phyloP scores from a whole-genome alignment of 371 early-diverging fungal genomes.

The Syncephalis plumigaleata region DNA sequence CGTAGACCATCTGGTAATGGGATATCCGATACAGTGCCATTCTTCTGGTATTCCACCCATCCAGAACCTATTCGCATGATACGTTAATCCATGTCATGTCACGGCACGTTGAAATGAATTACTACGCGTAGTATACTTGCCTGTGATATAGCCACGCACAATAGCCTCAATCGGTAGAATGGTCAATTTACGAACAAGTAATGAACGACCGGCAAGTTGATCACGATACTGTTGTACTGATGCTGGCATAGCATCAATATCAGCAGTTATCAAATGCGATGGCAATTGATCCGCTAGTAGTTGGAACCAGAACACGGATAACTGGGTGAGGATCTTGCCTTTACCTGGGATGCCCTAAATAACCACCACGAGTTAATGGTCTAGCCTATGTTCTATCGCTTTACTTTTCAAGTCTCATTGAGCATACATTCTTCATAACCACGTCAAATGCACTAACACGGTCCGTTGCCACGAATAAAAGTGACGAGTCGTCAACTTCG shows the following conservation, averaged over 20 bases:
- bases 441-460: constrained; percentile 95
- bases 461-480: constrained; percentile 95
- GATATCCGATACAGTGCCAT: constrained; percentile 87
- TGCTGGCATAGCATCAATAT: constrained; percentile 85
- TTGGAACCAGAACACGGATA: constrained; percentile 90
- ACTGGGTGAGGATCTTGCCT: constrained; percentile 89
- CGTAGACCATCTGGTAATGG: constrained; percentile 57
- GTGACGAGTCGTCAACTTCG: constrained; percentile 62
- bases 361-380: neutral
- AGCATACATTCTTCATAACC: constrained; percentile 91
- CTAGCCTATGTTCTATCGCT: neutral
- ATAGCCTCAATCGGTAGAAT: constrained; percentile 97
- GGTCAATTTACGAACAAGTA: constrained; percentile 80
- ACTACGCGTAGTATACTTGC: too few species aligned
- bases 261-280: constrained; percentile 86
- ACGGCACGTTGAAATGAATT: too few species aligned
- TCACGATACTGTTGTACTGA: constrained; percentile 66
- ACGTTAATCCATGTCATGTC: neutral
- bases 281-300: constrained; percentile 64
- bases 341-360: constrained; percentile 78
- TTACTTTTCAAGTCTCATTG: constrained; percentile 7
- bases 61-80: constrained; percentile 51
- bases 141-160: constrained; percentile 92
- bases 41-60: constrained; percentile 83
- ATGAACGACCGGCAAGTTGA: constrained; percentile 73